Evolutionary conservation across 2,329 filamentous ascomycete genomes (phyloP).

Genomic region (Cadophora gregata): DNA sequence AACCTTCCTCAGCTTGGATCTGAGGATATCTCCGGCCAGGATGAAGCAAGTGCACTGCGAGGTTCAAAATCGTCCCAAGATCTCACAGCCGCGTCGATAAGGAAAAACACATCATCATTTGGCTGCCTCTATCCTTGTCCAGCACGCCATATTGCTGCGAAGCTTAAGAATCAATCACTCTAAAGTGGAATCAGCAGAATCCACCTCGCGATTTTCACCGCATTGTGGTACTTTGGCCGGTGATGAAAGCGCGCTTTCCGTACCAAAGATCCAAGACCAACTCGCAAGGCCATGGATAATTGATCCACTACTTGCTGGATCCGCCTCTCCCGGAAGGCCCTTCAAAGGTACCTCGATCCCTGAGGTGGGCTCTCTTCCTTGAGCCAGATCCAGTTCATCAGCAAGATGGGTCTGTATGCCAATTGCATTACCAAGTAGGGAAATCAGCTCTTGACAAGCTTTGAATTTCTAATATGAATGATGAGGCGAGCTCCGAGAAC

Average conservation of each 20-base stretch:
- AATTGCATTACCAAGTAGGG: background rate
- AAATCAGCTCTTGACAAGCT: slow-evolving; percentile 1
- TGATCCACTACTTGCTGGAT: background rate
- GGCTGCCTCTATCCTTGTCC: background rate
- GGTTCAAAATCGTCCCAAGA: background rate
- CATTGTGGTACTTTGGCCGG: background rate
- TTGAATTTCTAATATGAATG: background rate
- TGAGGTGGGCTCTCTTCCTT: background rate
- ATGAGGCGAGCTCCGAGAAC: background rate
- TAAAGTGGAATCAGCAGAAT: background rate
- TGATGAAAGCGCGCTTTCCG: background rate
- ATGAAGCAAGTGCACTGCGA: background rate
- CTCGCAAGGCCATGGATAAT: background rate
- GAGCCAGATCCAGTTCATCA: slow-evolving; percentile 1
- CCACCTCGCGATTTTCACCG: slow-evolving; percentile 1
- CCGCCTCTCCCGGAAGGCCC: background rate
- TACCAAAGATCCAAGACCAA: background rate
- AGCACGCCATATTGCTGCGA: background rate
- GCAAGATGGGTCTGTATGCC: background rate
- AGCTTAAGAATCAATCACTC: background rate
- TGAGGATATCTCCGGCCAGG: background rate
- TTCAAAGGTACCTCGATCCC: slow-evolving; percentile 1
- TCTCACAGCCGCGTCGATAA: background rate
- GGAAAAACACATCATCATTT: background rate
- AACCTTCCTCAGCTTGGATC: background rate